Percentiles rank a stretch among this genome's conserved stretches.
Conservation (phyloP, 805 yeast species). For the Metschnikowia matae region DNA sequence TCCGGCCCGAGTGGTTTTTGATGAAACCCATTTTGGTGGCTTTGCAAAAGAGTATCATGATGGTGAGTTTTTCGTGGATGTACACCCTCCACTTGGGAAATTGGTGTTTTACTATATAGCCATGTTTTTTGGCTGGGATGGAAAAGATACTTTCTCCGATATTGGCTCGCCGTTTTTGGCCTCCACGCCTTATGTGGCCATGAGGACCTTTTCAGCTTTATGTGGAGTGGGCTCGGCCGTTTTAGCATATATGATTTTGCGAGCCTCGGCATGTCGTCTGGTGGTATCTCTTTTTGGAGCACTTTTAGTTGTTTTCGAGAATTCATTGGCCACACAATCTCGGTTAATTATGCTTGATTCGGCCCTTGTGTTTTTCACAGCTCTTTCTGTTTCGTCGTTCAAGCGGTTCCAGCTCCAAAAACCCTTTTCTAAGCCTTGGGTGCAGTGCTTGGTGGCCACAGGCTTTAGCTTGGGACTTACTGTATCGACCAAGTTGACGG, state of each 20-base stretch:
- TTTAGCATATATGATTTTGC: slow-evolving; percentile 51
- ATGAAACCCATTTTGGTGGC: slow-evolving; percentile 43
- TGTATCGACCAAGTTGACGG: slow-evolving; percentile 66
- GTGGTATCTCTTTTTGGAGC: slow-evolving; percentile 49
- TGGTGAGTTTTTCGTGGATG: slow-evolving; percentile 64
- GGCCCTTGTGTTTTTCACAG: slow-evolving; percentile 41
- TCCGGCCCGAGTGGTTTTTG: slow-evolving; percentile 45
- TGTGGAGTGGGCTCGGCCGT: slow-evolving; percentile 52
- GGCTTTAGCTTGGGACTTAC: slow-evolving; percentile 53
- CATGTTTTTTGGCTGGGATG: slow-evolving; percentile 50
- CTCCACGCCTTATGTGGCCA: slow-evolving; percentile 44
- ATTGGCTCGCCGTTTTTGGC: slow-evolving; percentile 39
- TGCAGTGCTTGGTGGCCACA: slow-evolving; percentile 42
- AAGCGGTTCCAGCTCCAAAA: slow-evolving; percentile 44
- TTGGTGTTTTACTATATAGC: slow-evolving; percentile 55
- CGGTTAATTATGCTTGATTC: slow-evolving; percentile 45
- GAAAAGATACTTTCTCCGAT: slow-evolving; percentile 28
- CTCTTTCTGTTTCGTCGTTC: slow-evolving; percentile 49
- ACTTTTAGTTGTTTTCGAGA: slow-evolving; percentile 54
- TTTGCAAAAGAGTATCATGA: slow-evolving; percentile 43
- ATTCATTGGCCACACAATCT: slow-evolving; percentile 58
- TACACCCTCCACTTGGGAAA: slow-evolving; percentile 69
- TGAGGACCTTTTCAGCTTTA: slow-evolving; percentile 56
- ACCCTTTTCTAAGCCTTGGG: slow-evolving; percentile 52
- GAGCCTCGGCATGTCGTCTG: slow-evolving; percentile 52